Base-by-base conservation (phyloP, 129 eudicot species). In the Calendula officinalis region DNA sequence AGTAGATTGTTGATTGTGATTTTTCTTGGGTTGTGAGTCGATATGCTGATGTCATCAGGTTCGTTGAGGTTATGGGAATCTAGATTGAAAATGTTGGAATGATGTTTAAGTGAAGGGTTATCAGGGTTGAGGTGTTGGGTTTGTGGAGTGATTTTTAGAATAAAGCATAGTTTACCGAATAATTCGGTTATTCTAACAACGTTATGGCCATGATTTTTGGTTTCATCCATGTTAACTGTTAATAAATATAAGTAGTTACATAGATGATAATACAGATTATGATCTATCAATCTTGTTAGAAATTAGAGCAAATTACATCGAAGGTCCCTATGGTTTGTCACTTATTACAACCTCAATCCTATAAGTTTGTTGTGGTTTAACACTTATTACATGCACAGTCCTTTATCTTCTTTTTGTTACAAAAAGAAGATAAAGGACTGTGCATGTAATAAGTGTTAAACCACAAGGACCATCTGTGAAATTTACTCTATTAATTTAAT, bases 161-260 rank as follows among this genome's bases (percentile, higher is more conserved):
- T 67, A 17, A 77, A 81, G 80, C 85, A 81, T 38, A 88, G 71
- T 67, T 86, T 89, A 17, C 88, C 95, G 76, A 85, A 94, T 50
- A 83, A 50, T 50, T 84, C 80, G 66, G 82, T 64, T 67, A 94
- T 72, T 65, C 75, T 79, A 45, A 94, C 57, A 40, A 76, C 95
- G 36, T 73, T 67, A 66, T 78, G 86, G 27, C 99, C 92, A 41
- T 85, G 92, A 42, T 60, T 76, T 71, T 84, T 80, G 72, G 66
- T 79, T 54, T 75, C 85, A 68, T 82, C 81, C 7, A 74, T 49
- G 64, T 70, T 80, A 61, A 46, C 91, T 78, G 83, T 43, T 55
- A 62, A 74, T 53, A 68, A 33, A 66, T 67, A 67, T 8, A 49
- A 27, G 36, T 16, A 16, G 52, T 50, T 30, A 37, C 37, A 49